These are phyloP conservation scores for Vitis hybrid DNA, from an alignment of 177 flowering plant genomes.

Conservation along the genomic window DNA sequence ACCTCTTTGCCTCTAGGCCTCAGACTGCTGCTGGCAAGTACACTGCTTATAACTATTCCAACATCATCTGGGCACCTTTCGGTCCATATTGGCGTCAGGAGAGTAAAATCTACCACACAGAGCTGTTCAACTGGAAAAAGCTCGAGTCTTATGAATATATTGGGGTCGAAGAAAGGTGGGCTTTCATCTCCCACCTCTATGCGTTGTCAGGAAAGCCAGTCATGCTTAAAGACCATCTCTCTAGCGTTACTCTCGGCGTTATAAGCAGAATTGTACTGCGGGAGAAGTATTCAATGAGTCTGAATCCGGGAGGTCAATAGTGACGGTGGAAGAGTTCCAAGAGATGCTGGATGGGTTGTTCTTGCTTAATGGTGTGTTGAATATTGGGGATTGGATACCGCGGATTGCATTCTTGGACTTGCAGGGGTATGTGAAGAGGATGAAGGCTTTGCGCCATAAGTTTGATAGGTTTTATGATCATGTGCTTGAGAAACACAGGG, in stretches of 20 bases:
- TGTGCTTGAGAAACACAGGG: slow-evolving; percentile 29
- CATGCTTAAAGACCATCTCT: slow-evolving; percentile 19
- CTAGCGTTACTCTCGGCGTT: slow-evolving; percentile 7
- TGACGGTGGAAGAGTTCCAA: slow-evolving; percentile 20
- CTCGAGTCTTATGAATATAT: slow-evolving; percentile 22
- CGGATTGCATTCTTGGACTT: slow-evolving; percentile 25
- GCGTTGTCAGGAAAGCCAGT: slow-evolving; percentile 9
- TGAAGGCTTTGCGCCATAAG: slow-evolving; percentile 24
- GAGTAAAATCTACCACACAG: too few species aligned
- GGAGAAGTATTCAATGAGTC: slow-evolving; percentile 17
- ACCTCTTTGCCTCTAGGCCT: too few species aligned
- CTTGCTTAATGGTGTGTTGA: slow-evolving; percentile 29
- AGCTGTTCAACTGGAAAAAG: not conserved
- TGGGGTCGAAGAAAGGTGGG: slow-evolving; percentile 15
- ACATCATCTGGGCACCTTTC: too few species aligned
- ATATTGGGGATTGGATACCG: slow-evolving; percentile 34
- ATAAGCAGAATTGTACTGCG: slow-evolving; percentile 28
- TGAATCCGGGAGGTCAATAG: not conserved
- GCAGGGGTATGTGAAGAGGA: slow-evolving; percentile 33
- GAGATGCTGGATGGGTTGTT: slow-evolving; percentile 30
- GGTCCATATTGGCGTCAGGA: too few species aligned
- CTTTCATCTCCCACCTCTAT: slow-evolving; percentile 3
- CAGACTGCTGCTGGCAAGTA: too few species aligned
- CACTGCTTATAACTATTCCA: too few species aligned
- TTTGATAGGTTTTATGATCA: slow-evolving; percentile 24